Evolutionary conservation across 2,329 filamentous ascomycete species (phyloP).

Genomic region (Coniochaeta sp.): DNA sequence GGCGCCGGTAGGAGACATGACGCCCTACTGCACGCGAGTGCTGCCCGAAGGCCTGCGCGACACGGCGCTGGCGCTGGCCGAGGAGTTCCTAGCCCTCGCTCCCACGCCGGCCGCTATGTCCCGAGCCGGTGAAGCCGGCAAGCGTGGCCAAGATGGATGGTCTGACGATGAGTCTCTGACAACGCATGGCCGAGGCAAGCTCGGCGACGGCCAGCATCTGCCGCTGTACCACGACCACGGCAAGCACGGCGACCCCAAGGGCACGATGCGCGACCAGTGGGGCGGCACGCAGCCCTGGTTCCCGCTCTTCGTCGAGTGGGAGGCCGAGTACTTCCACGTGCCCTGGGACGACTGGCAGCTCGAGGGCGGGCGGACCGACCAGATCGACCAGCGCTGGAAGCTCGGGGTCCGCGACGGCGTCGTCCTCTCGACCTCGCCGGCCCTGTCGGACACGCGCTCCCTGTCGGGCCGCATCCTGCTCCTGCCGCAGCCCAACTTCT

Average conservation of each 20-base stretch:
- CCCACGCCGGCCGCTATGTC: background rate
- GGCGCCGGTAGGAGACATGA: background rate
- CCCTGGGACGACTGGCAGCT: conserved; percentile 10
- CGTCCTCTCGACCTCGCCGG: conserved; percentile 7
- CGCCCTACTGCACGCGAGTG: background rate
- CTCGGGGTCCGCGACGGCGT: conserved; percentile 9
- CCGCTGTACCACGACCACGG: background rate
- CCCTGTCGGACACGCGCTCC: conserved; percentile 13
- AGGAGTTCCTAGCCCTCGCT: background rate
- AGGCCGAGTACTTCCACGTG: conserved; percentile 30
- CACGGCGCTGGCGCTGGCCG: background rate
- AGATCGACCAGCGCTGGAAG: conserved; percentile 9
- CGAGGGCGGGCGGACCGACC: conserved; percentile 16
- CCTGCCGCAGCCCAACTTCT: conserved; percentile 30
- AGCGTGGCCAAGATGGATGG: no score
- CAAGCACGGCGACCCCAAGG: background rate
- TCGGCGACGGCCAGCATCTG: background rate
- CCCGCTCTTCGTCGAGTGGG: conserved; percentile 34
- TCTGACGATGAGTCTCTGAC: no score
- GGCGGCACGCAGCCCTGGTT: conserved; percentile 24
- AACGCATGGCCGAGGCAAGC: no score
- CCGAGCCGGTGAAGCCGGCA: background rate
- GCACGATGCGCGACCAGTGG: conserved; percentile 21
- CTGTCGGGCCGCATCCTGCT: conserved; percentile 29
- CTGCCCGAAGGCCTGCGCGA: background rate